phyloP scores from a whole-genome alignment of 164 flowering plant genomes.

The Vitis labrusca region DNA sequence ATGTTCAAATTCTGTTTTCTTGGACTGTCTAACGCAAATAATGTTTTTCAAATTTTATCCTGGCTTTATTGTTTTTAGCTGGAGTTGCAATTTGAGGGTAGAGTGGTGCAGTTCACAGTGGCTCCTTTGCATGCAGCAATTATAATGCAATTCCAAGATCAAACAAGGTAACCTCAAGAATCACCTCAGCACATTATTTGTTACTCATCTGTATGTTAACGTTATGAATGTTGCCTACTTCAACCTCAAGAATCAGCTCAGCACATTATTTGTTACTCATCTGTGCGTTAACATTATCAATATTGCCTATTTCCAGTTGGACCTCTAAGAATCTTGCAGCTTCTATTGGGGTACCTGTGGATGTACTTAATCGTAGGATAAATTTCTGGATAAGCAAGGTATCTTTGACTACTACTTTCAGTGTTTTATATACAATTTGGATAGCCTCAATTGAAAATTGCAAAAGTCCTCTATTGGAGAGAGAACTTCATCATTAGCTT shows the following conservation, averaged over 20 bases:
- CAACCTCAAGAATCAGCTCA: background rate
- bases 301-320: slow-evolving; percentile 62
- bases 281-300: too few species aligned
- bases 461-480: too few species aligned
- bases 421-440: too few species aligned
- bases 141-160: slow-evolving; percentile 90
- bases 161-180: slow-evolving; percentile 51
- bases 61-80: slow-evolving; percentile 43
- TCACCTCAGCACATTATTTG: background rate
- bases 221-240: slow-evolving; percentile 10
- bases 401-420: slow-evolving; percentile 5
- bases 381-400: slow-evolving; percentile 96
- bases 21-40: background rate
- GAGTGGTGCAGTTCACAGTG: slow-evolving; percentile 71
- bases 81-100: slow-evolving; percentile 93
- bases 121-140: slow-evolving; percentile 89
- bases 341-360: slow-evolving; percentile 78
- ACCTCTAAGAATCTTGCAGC: slow-evolving; percentile 79
- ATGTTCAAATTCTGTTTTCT: background rate
- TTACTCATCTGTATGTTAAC: background rate
- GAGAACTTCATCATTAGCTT: too few species aligned
- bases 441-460: too few species aligned
- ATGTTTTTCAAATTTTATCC: background rate
- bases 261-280: background rate
- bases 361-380: slow-evolving; percentile 73